phyloP scores from a whole-genome alignment of 2,329 filamentous ascomycete genomes.

The Pseudogymnoascus sp. region DNA sequence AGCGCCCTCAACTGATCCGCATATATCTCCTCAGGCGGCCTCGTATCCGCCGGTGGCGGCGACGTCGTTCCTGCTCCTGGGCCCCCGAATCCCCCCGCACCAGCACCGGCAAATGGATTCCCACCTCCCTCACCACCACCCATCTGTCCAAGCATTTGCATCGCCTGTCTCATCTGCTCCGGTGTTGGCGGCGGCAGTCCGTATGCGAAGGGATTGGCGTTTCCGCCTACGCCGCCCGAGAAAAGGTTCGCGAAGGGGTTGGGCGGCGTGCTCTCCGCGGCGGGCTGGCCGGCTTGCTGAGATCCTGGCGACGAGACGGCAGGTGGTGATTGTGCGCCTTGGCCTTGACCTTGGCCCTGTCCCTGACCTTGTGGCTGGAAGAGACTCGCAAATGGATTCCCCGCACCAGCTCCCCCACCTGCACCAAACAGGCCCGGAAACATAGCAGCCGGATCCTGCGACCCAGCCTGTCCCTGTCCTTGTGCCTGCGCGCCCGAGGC shows the following conservation, averaged over 20 bases:
- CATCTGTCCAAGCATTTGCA: conserved; percentile 35
- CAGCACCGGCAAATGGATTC: conserved; percentile 33
- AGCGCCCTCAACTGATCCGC: conserved; percentile 83
- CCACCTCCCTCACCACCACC: conserved; percentile 17
- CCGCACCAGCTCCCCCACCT: conserved; percentile 29
- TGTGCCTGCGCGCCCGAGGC: conserved; percentile 29
- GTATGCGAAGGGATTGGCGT: conserved; percentile 36
- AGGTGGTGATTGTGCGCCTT: conserved; percentile 16
- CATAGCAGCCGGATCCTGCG: conserved; percentile 24
- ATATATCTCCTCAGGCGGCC: conserved; percentile 90
- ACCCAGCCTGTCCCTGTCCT: conserved; percentile 17
- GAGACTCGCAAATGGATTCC: conserved; percentile 57
- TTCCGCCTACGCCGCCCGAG: conserved; percentile 26
- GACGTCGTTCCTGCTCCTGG: conserved; percentile 31
- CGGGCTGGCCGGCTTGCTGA: conserved; percentile 24
- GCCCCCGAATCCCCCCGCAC: conserved; percentile 29
- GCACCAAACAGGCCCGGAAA: conserved; percentile 32
- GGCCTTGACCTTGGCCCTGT: conserved; percentile 22
- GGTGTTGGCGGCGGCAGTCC: conserved; percentile 45
- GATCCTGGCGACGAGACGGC: conserved; percentile 21
- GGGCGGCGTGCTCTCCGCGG: conserved; percentile 27
- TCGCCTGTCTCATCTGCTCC: conserved; percentile 49
- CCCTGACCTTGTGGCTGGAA: conserved; percentile 36
- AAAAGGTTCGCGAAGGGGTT: conserved; percentile 69
- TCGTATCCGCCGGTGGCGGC: conserved; percentile 59